Percentiles rank a stretch among this genome's conserved stretches.
These are phyloP conservation scores for Ceratobasidium sp. DNA, from an alignment of 1,284 basidiomycete genomes.

Conservation along the genomic window DNA sequence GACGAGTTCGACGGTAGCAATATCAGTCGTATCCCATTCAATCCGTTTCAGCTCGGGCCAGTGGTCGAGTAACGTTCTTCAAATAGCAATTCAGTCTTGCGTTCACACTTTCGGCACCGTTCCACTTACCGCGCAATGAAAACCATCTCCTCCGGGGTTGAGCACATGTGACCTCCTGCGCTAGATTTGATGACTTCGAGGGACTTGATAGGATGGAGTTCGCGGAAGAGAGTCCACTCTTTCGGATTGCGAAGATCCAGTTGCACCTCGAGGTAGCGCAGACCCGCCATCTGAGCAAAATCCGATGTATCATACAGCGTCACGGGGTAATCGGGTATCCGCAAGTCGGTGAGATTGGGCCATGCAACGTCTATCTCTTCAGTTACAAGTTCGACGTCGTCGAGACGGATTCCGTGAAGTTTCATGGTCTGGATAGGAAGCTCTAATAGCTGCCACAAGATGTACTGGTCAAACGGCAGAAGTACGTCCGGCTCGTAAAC, in stretches of 20 bases:
- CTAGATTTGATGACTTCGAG: neutral
- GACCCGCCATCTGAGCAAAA: neutral
- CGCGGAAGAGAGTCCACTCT: neutral
- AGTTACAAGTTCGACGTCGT: neutral
- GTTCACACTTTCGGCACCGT: neutral
- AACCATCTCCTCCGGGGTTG: neutral
- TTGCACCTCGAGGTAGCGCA: conserved; percentile 3
- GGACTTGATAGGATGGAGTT: neutral
- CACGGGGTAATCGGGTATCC: neutral
- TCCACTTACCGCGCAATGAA: neutral
- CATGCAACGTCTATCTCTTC: neutral
- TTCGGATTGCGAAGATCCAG: neutral
- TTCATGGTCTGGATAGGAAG: conserved; percentile 4
- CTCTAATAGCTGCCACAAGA: neutral
- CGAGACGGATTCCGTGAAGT: neutral
- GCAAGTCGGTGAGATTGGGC: neutral
- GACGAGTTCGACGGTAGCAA: neutral
- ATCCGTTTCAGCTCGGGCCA: neutral
- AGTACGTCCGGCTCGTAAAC: neutral
- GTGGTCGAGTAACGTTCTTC: neutral
- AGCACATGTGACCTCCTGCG: neutral
- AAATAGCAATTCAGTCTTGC: neutral
- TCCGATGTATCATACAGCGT: neutral
- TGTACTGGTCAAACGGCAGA: neutral
- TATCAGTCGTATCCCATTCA: neutral